A percentile compares a stretch with the other conserved stretches of the same genome.
Conservation (phyloP, 441 rosid species). For the Mallotus repandus region DNA sequence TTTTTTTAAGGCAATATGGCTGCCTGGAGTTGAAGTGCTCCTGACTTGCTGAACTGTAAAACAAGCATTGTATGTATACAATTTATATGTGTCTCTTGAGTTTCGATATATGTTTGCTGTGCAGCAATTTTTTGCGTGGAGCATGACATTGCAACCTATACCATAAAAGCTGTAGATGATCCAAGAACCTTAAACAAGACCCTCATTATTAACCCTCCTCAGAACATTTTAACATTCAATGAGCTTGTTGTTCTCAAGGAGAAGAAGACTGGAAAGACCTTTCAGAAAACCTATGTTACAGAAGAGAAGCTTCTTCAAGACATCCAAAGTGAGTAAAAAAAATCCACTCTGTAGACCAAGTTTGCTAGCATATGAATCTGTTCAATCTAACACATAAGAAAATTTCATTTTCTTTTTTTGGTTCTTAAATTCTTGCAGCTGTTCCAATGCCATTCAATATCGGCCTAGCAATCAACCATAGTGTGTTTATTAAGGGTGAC, state of each 20-base stretch:
- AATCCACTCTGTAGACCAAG: no score
- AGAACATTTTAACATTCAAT: slow-evolving; percentile 47
- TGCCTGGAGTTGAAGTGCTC: no score
- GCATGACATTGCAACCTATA: slow-evolving; percentile 59
- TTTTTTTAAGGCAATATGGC: not conserved
- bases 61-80: no score
- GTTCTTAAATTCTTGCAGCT: slow-evolving; percentile 33
- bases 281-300: slow-evolving; percentile 46
- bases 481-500: slow-evolving; percentile 53
- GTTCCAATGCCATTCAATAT: slow-evolving; percentile 42
- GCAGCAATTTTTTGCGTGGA: slow-evolving; percentile 54
- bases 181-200: slow-evolving; percentile 65
- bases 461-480: slow-evolving; percentile 45
- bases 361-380: not conserved
- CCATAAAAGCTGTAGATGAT: slow-evolving; percentile 63
- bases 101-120: not conserved
- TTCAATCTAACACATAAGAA: not conserved
- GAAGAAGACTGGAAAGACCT: slow-evolving; percentile 52
- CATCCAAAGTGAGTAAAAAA: slow-evolving; percentile 21
- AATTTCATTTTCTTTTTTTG: not conserved
- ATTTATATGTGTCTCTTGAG: not conserved
- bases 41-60: no score
- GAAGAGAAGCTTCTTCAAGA: slow-evolving; percentile 56
- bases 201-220: slow-evolving; percentile 49
- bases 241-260: slow-evolving; percentile 63